phyloP scores from a whole-genome alignment of 495 filamentous ascomycete species.

The Hyaloscypha finlandica region DNA sequence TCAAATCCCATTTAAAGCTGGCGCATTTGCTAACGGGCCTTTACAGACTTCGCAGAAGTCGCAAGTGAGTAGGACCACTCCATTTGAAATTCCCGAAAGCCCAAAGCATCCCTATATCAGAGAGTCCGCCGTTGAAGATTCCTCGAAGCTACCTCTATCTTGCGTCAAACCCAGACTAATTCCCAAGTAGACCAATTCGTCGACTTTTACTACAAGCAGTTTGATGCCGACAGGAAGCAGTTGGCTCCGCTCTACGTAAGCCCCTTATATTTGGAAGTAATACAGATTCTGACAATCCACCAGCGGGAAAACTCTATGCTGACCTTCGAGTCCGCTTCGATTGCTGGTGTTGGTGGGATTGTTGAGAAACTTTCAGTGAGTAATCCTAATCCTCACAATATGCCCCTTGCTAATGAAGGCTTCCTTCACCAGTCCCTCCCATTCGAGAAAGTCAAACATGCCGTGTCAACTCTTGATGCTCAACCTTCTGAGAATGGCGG shows the following conservation, averaged over 20 bases:
- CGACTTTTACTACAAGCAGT: slow-evolving; percentile 83
- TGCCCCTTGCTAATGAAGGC: background rate
- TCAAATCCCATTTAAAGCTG: background rate
- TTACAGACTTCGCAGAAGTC: slow-evolving; percentile 52
- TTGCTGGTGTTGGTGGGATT: slow-evolving; percentile 62
- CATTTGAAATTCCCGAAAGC: background rate
- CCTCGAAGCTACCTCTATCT: background rate
- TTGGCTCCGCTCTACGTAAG: slow-evolving; percentile 79
- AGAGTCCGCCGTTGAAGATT: background rate
- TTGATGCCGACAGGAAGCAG: slow-evolving; percentile 64
- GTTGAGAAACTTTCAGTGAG: slow-evolving; percentile 76
- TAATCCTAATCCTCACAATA: background rate
- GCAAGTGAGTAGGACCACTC: slow-evolving; percentile 52
- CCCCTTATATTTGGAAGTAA: slow-evolving; percentile 20
- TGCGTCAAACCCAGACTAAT: slow-evolving; percentile 14
- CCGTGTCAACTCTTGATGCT: slow-evolving; percentile 68
- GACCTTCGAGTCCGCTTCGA: slow-evolving; percentile 75
- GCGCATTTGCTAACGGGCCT: slow-evolving; percentile 18
- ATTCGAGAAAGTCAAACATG: slow-evolving; percentile 77
- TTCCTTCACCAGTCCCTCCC: slow-evolving; percentile 61
- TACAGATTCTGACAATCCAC: slow-evolving; percentile 20
- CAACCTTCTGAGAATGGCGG: slow-evolving; percentile 67
- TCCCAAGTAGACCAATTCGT: slow-evolving; percentile 71
- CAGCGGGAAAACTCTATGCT: slow-evolving; percentile 87
- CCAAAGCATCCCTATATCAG: background rate